Conservation (phyloP, 2,329 filamentous ascomycete species). For the Penicillium psychrosexuale region DNA sequence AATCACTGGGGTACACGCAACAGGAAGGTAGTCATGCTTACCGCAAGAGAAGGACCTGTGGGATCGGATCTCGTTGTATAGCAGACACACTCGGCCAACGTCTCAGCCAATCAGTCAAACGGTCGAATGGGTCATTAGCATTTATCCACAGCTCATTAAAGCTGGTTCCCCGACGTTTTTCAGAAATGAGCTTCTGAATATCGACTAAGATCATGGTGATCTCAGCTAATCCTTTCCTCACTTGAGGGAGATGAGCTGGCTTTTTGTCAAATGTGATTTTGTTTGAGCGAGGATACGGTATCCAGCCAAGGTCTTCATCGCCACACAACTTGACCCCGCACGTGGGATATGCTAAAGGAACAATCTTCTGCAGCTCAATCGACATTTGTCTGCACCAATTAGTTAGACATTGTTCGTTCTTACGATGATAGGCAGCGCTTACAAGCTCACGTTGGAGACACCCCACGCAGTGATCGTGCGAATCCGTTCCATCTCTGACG, state of each 20-base stretch:
- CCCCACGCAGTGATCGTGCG: constrained; percentile 31
- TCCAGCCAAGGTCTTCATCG: constrained; percentile 27
- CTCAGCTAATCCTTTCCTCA: constrained; percentile 21
- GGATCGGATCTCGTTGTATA: constrained; percentile 19
- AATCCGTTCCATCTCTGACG: constrained; percentile 21
- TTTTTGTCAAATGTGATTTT: constrained; percentile 25
- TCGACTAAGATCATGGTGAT: constrained; percentile 24
- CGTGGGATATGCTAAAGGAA: constrained; percentile 21
- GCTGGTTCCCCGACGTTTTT: constrained; percentile 8
- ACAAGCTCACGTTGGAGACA: constrained; percentile 33
- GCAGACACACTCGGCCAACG: constrained; percentile 18
- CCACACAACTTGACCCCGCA: constrained; percentile 14
- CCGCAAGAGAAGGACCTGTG: constrained; percentile 31
- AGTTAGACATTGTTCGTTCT: constrained; percentile 8
- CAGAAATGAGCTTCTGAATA: constrained; percentile 26
- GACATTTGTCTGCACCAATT: constrained; percentile 28
- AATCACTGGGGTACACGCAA: neutral
- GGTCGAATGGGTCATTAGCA: constrained; percentile 19
- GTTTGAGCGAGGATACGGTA: constrained; percentile 33
- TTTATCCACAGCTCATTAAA: constrained; percentile 18
- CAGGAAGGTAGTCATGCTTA: constrained; percentile 18
- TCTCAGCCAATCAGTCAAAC: constrained; percentile 24
- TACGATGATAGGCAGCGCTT: neutral
- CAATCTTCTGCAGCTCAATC: constrained; percentile 22
- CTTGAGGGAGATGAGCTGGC: constrained; percentile 27